Evolutionary conservation across 2,329 filamentous ascomycete species (phyloP), one percentile per base, ranked within the genome.

Genomic region (Colletotrichum cereale): DNA sequence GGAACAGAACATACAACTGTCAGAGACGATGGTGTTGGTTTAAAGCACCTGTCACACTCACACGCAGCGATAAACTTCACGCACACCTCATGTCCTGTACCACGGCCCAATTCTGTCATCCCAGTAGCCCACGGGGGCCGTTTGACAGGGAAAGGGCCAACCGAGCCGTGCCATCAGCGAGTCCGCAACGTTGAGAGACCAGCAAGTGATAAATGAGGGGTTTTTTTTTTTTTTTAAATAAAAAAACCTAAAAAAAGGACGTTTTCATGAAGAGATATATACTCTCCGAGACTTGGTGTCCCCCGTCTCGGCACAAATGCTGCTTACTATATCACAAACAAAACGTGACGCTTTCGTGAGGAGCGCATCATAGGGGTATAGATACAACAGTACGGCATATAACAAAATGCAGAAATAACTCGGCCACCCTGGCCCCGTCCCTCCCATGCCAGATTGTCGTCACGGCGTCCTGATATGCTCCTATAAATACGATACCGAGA

Each of bases 371-470:
- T 29, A 12, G 65, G 66, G 69, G 69, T 72, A 72, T 72, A 72
- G 69, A 69, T 64, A 72, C 66, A 69, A 64, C 47, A 69, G 53
- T 63, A 58, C 60, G 50, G 38, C 62, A 70, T 24, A 42, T 40
- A 67, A 10, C 11, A 55, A 63, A 64, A 48, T 57, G 31, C 29
- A 36, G 16, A 67, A 48, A 16, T 12, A 26, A 14, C 24, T 31
- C 36, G 47, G 38, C 38, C 65, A 26, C 16, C 38, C 47, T 21
- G 65, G 47, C 44, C 55, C 34, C 21, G 6, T 53, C 7, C 48
- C 36, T 24, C 24, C 48, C 38, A 29, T 69, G 34, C 47, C 53
- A 64, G 38, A 21, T 48, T 50, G 31, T 58, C 56, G 57, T 67
- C 57, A 55, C 29, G 57, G 52, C 57, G 53, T 52, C 50, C 47